Evolutionary conservation across 495 filamentous ascomycete genomes (phyloP), one percentile per base, ranked within the genome.

Genomic region (Aspergillus mulundensis): DNA sequence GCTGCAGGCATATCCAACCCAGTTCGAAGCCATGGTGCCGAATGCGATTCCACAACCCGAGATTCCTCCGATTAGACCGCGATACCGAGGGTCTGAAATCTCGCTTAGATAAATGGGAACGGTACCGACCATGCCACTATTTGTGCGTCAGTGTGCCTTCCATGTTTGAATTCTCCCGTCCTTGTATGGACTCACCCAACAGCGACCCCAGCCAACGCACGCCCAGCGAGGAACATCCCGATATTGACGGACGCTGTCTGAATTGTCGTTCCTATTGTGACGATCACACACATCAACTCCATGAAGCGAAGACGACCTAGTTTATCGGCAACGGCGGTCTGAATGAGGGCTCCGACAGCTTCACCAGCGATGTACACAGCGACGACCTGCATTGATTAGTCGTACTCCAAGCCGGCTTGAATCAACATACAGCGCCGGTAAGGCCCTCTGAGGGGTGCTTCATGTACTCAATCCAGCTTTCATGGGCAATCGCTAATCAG

Each of bases 381-480:
- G 15, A 82, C 80, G 7, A 82, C 76, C 75, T 78, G 47, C 21
- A 25, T 19, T 7, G 44, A 14, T 61, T 46, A 58, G 25, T 19
- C 12, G 20, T 32, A 15, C 14, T 8, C 24, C 5, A 14, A 45
- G 10, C 0, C 10, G 15, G 52, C 2, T 1, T 0, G 20, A 24
- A 0, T 38, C 3, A 30, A 69, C 70, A 32, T 62, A 82, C 80
- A n/a, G 81, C 79, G 56, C 81, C 81, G n/a, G 78, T 82, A 6
- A 82, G 61, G 0, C 70, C 80, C 56, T 77, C 69, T 16, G 78
- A 80, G 7, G 81, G 81, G 40, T 79, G 58, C 32, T 75, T 28
- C 80, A 84, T 83, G 60, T 83, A 84, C 58, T 79, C 72, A 45
- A 83, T 76, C 79, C 79, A 84, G 62, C 80, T 83, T 63, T 78